A percentile compares a stretch with the other conserved stretches of the same genome.
These are phyloP conservation scores for Garcileccinum viscosum DNA, from an alignment of 1,284 basidiomycete species.

Conservation along the genomic window DNA sequence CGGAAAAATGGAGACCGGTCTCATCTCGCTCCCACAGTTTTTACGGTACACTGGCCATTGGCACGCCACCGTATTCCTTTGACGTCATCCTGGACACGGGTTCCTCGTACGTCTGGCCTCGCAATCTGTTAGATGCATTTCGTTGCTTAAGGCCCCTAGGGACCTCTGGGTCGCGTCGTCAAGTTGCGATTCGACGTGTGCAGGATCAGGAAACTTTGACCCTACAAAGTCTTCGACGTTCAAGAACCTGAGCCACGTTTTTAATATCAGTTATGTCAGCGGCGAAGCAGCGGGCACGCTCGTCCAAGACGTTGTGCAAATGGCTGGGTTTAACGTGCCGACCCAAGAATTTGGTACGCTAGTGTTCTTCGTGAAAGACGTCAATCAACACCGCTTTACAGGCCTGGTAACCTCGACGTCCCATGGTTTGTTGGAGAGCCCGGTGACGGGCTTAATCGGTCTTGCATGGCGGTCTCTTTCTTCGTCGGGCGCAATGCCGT, in stretches of 20 bases:
- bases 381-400: constrained; percentile 7
- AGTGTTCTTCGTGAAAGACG: background rate
- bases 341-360: constrained; percentile 48
- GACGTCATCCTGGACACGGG: constrained; percentile 49
- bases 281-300: constrained; percentile 58
- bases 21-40: constrained; percentile 26
- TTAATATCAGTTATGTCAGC: constrained; percentile 62
- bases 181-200: constrained; percentile 24
- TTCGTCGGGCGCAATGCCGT: constrained; percentile 50
- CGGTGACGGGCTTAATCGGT: constrained; percentile 56
- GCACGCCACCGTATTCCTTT: constrained; percentile 36
- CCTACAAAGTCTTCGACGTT: constrained; percentile 36
- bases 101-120: constrained; percentile 45
- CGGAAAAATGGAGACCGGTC: background rate
- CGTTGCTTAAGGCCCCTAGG: constrained; percentile 26
- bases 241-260: constrained; percentile 36
- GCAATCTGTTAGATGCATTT: background rate
- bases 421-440: constrained; percentile 26
- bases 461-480: constrained; percentile 56
- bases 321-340: constrained; percentile 55
- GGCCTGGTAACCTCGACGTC: constrained; percentile 32
- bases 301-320: constrained; percentile 54
- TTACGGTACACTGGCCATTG: constrained; percentile 35
- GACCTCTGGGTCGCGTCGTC: constrained; percentile 54
- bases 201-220: constrained; percentile 35